phyloP scores from a whole-genome alignment of 108 stramenopile genomes.

The Nitzschia putrida region DNA sequence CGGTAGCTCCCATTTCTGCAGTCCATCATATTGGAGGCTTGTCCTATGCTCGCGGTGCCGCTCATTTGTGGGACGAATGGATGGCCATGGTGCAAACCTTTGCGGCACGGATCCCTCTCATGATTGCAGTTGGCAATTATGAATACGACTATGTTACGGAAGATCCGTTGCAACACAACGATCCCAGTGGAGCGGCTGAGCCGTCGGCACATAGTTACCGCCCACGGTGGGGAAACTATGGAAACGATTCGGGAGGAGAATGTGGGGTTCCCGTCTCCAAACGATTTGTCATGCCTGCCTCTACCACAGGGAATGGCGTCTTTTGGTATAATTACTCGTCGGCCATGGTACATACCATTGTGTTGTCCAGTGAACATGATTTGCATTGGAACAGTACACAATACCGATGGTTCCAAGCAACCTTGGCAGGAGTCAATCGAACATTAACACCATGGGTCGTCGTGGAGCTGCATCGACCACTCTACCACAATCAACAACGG shows the following conservation, averaged over 20 bases:
- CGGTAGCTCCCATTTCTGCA: constrained; percentile 12
- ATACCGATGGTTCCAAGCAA: constrained; percentile 60
- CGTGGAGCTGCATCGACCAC: constrained; percentile 78
- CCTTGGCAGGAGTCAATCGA: constrained; percentile 58
- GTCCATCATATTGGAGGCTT: constrained; percentile 78
- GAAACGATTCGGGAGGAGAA: constrained; percentile 69
- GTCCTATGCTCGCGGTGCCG: constrained; percentile 63
- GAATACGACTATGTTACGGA: constrained; percentile 79
- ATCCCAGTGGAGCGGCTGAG: constrained; percentile 59
- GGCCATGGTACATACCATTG: constrained; percentile 61
- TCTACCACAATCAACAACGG: constrained; percentile 55
- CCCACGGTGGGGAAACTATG: constrained; percentile 69
- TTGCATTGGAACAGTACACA: constrained; percentile 59
- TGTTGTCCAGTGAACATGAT: constrained; percentile 76
- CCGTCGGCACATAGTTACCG: constrained; percentile 48
- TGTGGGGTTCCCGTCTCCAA: constrained; percentile 72
- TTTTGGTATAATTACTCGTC: constrained; percentile 77
- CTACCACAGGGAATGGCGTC: constrained; percentile 56
- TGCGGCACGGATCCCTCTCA: constrained; percentile 69
- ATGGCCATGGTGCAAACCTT: constrained; percentile 68
- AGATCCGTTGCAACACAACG: too few relatives aligned
- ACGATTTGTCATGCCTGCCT: constrained; percentile 70
- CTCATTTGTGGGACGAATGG: constrained; percentile 78
- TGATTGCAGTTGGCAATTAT: constrained; percentile 84
- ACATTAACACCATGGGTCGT: constrained; percentile 75